Evolutionary conservation across 345 rosid genomes (phyloP).

Genomic region (Draba incana): DNA sequence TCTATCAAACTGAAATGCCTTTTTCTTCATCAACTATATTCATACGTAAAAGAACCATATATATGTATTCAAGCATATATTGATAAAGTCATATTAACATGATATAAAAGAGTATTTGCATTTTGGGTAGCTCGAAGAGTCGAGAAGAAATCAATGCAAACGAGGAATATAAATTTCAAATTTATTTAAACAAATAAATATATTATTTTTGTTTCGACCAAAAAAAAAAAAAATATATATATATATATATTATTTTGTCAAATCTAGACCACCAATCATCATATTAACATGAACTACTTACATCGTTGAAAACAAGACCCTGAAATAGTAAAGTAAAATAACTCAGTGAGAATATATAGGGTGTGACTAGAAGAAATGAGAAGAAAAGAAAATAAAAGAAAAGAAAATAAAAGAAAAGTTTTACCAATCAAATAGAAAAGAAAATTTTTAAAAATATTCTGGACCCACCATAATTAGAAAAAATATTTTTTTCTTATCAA

Average conservation of each 20-base stretch:
- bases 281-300: not conserved
- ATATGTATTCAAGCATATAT: slow-evolving; percentile 10
- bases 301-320: not conserved
- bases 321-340: not conserved
- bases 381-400: no score
- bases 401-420: no score
- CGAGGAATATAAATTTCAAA: not conserved
- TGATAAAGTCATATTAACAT: slow-evolving; percentile 18
- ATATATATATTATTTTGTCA: slow-evolving; percentile 6
- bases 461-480: no score
- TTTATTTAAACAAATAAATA: no score
- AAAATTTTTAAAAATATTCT: no score
- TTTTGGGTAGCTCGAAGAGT: slow-evolving; percentile 38
- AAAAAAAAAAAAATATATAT: no score
- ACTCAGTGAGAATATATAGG: not conserved
- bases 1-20: not conserved
- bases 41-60: not conserved
- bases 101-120: slow-evolving; percentile 25
- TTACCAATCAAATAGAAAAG: no score
- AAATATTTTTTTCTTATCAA: no score
- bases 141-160: slow-evolving; percentile 17
- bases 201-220: no score
- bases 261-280: slow-evolving; percentile 8
- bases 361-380: no score
- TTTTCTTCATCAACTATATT: slow-evolving; percentile 5